A percentile compares a stretch with the other conserved stretches of the same genome.
Evolutionary conservation across 2,329 filamentous ascomycete species (phyloP).

Genomic region (Colletotrichum higginsianum): DNA sequence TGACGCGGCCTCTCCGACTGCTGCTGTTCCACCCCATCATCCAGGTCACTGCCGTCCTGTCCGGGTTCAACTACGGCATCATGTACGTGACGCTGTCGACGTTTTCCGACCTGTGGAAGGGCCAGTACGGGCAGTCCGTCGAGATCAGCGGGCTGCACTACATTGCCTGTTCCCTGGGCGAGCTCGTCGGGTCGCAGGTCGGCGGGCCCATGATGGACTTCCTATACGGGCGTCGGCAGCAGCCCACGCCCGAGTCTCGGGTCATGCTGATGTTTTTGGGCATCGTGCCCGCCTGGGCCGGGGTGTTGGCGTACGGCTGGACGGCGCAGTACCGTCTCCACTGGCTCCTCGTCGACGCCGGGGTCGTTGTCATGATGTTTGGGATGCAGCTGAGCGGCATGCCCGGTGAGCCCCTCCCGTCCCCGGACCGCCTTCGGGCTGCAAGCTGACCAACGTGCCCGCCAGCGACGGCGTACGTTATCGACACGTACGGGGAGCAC

Average conservation of each 20-base stretch:
- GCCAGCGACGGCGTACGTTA: conserved; percentile 54
- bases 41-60: conserved; percentile 67
- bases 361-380: conserved; percentile 51
- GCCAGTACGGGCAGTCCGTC: conserved; percentile 67
- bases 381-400: conserved; percentile 52
- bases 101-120: conserved; percentile 71
- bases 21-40: conserved; percentile 73
- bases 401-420: conserved; percentile 32
- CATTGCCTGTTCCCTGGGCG: conserved; percentile 74
- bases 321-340: conserved; percentile 52
- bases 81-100: conserved; percentile 76
- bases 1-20: conserved; percentile 70
- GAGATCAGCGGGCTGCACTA: conserved; percentile 75
- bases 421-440: no score
- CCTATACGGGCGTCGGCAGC: conserved; percentile 34
- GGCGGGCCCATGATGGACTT: conserved; percentile 60
- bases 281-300: conserved; percentile 58
- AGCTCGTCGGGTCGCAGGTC: conserved; percentile 68
- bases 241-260: conserved; percentile 70
- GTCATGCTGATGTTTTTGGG: conserved; percentile 55
- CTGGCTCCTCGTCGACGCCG: conserved; percentile 58
- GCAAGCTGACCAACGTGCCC: not conserved
- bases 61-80: conserved; percentile 73
- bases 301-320: conserved; percentile 62
- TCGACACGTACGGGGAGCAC: conserved; percentile 63